Evolutionary conservation across 2,329 filamentous ascomycete species (phyloP).

Genomic region (Pseudogymnoascus sp.): DNA sequence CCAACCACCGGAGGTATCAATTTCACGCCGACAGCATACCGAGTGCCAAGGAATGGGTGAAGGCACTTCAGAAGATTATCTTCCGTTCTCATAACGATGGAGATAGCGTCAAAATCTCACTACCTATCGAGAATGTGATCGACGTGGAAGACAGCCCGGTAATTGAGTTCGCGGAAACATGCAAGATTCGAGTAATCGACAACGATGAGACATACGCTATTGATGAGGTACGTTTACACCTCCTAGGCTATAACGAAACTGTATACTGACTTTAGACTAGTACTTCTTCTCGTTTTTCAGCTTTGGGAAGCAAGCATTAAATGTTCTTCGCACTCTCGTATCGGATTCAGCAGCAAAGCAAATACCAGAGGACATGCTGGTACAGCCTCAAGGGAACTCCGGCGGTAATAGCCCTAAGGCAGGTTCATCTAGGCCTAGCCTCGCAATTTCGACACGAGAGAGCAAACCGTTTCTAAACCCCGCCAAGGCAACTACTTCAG

Average conservation of each 20-base stretch:
- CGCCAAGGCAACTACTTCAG: constrained; percentile 20
- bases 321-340: constrained; percentile 51
- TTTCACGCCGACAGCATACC: constrained; percentile 82
- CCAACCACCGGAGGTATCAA: constrained; percentile 73
- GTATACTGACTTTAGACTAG: constrained; percentile 37
- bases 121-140: constrained; percentile 81
- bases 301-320: constrained; percentile 74
- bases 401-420: constrained; percentile 18
- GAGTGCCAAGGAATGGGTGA: constrained; percentile 95
- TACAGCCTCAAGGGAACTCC: constrained; percentile 15
- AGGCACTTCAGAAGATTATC: constrained; percentile 85
- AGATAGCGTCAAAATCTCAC: constrained; percentile 90
- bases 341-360: constrained; percentile 28
- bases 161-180: constrained; percentile 84
- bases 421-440: constrained; percentile 20
- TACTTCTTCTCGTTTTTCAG: constrained; percentile 97
- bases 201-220: constrained; percentile 92
- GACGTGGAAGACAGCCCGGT: constrained; percentile 90
- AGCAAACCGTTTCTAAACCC: constrained; percentile 16
- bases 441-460: constrained; percentile 18
- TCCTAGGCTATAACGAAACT: not conserved
- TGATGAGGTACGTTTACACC: constrained; percentile 61
- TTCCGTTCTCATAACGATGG: constrained; percentile 94
- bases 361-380: constrained; percentile 26
- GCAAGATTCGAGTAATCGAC: constrained; percentile 87